Percentiles rank a stretch among this genome's conserved stretches.
Evolutionary conservation across 1,139 yeast genomes (phyloP).

Genomic region (Yamadazyma dushanensis): DNA sequence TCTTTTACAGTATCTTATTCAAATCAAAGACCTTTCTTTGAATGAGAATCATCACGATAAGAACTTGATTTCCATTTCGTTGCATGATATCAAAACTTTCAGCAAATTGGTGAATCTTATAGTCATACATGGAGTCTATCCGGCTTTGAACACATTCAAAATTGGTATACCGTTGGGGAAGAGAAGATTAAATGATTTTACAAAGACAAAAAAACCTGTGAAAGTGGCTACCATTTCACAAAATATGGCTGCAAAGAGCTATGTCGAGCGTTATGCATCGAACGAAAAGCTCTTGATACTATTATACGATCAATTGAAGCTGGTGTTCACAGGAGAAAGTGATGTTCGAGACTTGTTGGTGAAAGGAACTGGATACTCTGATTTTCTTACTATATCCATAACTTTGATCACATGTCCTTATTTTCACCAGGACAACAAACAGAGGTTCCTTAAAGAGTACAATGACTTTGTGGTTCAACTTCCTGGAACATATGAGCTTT

Average conservation of each 20-base stretch:
- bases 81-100: conserved; percentile 79
- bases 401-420: conserved; percentile 49
- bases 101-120: conserved; percentile 63
- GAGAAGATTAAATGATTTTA: conserved; percentile 52
- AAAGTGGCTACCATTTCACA: conserved; percentile 19
- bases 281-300: conserved; percentile 30
- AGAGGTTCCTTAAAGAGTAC: conserved; percentile 14
- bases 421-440: conserved; percentile 16
- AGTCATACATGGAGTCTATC: conserved; percentile 70
- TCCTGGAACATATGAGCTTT: conserved; percentile 63
- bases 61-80: conserved; percentile 64
- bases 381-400: conserved; percentile 58
- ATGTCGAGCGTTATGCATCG: conserved; percentile 13
- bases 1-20: conserved; percentile 31
- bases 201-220: conserved; percentile 24
- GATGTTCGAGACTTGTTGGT: conserved; percentile 58
- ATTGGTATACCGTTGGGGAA: conserved; percentile 68
- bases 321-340: conserved; percentile 38
- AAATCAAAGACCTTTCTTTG: conserved; percentile 38
- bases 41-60: conserved; percentile 23
- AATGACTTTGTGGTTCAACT: conserved; percentile 19
- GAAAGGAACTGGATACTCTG: conserved; percentile 74
- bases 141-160: conserved; percentile 52
- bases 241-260: conserved; percentile 13
- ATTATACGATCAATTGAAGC: conserved; percentile 33